Percentiles rank a stretch among this genome's conserved stretches.
phyloP scores from a whole-genome alignment of 306 rosid species.

The Boehmeria nivea region DNA sequence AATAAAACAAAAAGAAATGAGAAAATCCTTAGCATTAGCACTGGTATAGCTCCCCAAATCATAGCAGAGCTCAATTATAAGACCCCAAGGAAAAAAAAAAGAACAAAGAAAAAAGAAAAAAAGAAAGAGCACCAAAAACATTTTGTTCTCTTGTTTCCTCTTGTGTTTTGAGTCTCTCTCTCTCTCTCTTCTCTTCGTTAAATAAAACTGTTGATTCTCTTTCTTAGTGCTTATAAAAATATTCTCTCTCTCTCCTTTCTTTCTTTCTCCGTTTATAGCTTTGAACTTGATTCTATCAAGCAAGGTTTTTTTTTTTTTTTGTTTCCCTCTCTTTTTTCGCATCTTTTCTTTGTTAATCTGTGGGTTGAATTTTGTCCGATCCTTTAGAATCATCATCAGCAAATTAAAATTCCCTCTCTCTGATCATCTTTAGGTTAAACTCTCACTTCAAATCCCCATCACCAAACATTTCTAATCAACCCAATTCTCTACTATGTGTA shows the following conservation, averaged over 20 bases:
- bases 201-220: slow-evolving; percentile 10
- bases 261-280: slow-evolving; percentile 26
- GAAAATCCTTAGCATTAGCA: neutral
- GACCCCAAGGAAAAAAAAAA: slow-evolving; percentile 8
- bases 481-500: neutral
- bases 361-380: neutral
- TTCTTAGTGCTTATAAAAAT: slow-evolving; percentile 12
- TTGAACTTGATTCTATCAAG: slow-evolving; percentile 26
- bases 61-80: slow-evolving; percentile 32
- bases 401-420: neutral
- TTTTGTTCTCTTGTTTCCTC: slow-evolving; percentile 10
- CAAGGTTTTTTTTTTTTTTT: slow-evolving; percentile 50
- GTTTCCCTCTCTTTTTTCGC: slow-evolving; percentile 7
- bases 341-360: slow-evolving; percentile 16
- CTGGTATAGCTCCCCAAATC: slow-evolving; percentile 33
- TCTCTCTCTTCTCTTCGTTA: neutral
- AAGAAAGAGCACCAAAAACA: neutral
- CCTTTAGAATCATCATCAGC: neutral
- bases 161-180: slow-evolving; percentile 7
- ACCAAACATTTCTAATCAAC: neutral
- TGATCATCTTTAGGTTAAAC: too few relatives aligned
- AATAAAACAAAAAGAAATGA: neutral
- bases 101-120: neutral
- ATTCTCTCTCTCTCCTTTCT: slow-evolving; percentile 21
- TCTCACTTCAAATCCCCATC: too few relatives aligned